A percentile compares a stretch with the other conserved stretches of the same genome.
Evolutionary conservation across 2,329 filamentous ascomycete species (phyloP).

Genomic region (Trichoderma citrinoviride): DNA sequence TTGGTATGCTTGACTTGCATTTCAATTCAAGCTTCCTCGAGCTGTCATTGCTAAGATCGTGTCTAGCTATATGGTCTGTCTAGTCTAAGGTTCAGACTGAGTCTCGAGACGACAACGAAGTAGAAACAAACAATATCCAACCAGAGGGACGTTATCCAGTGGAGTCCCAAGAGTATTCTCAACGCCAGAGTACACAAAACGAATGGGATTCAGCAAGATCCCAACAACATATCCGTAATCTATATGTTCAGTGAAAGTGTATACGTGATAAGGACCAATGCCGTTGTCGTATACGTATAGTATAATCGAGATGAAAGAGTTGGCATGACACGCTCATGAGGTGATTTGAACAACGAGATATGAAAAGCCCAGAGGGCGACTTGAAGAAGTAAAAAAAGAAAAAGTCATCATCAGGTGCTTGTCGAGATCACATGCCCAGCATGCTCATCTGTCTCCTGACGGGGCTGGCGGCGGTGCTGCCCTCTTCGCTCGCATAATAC

Average conservation of each 20-base stretch:
- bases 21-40: background rate
- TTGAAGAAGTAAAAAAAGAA: background rate
- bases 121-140: background rate
- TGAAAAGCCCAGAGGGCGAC: background rate
- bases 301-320: background rate
- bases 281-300: background rate
- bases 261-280: background rate
- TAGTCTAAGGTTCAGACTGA: constrained; percentile 11
- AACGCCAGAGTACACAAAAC: background rate
- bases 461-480: constrained; percentile 64
- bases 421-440: constrained; percentile 45
- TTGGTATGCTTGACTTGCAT: background rate
- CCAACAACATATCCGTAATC: constrained; percentile 8
- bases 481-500: constrained; percentile 70
- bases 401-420: background rate
- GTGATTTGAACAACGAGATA: background rate
- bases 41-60: background rate
- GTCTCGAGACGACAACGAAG: background rate
- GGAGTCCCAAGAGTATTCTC: background rate
- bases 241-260: constrained; percentile 14
- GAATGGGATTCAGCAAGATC: background rate
- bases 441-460: constrained; percentile 72
- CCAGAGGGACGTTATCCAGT: background rate
- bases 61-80: background rate
- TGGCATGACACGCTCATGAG: constrained; percentile 6